Evolutionary conservation across 805 yeast genomes (phyloP), one percentile per base, ranked within the genome.

Genomic region (Zygosaccharomyces rouxii): DNA sequence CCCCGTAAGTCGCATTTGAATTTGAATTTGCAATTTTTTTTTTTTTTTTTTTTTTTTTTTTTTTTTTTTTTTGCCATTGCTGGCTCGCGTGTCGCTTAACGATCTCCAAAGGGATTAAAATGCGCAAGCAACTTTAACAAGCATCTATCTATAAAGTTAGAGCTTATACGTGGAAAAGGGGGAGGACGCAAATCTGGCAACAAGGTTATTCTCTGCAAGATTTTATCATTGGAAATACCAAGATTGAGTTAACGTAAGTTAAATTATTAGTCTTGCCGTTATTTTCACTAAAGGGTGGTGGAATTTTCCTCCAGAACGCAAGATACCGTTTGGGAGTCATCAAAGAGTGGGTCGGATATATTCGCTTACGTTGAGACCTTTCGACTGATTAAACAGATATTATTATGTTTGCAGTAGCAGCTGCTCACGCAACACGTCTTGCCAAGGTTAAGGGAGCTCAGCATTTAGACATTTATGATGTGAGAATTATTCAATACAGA

Each of bases 401-500:
- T 10, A 26, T 13, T 4, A 62, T 64, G 69, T 54, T 55, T 41
- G 68, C 72, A 3, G 56, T 56, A 38, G 71, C 71, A 10, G 69
- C 72, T 18, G 71, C 71, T 21, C 55, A 60, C 18, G 69, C 68
- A 3, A 61, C 74, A 0, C 54, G 66, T 7, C 68, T 71, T 9
- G 55, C 55, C 9, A 41, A 29, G 25, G 45, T 65, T 10, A 66
- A 59, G 38, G 70, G 68, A 16, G 62, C 70, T 2, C 59, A 68
- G 10, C 52, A 63, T 10, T 51, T 80, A 48, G 78, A 75, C 55
- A 68, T 77, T 1, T 67, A 74, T 42, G 89, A 83, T 54, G 78
- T 81, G 11, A 75, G 76, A 51, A 70, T 80, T 19, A 63, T 83
- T 3, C 86, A 84, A 60, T 84, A 77, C 62, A 75, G 74, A 47